Evolutionary conservation across 139 green algal species (phyloP), one percentile per base, ranked within the genome.

Genomic region (Auxenochlorella pyrenoidosa): DNA sequence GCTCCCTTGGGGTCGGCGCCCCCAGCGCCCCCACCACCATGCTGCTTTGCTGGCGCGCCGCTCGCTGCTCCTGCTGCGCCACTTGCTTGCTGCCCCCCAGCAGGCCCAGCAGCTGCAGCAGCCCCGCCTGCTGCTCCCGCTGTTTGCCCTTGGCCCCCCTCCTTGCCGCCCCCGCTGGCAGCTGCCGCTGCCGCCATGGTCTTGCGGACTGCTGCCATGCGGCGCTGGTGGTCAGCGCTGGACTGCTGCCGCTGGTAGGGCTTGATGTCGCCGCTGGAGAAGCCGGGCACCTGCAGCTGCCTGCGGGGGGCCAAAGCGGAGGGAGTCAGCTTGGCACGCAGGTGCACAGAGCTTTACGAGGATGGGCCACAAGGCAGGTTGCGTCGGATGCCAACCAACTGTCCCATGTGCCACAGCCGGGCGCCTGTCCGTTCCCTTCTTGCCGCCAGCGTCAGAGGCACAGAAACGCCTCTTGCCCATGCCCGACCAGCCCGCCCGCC

Each of bases 201-300:
- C 65, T 51, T 82, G 38, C 93, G 88, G 21, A 95, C 92, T 54
- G 86, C 87, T 3, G 90, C 87, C 32, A 85, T 81, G 28, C 90
- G 88, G 3, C 59, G 60, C 65, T 86, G 90, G 65, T 95, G 92
- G 47, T 91, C 70, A 12, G 90, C 91, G 30, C 84, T 92, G 16
- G 75, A 66, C 30, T 84, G 77, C 26, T 85, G 84, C 3, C 92
- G 82, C 41, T 77, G 85, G 73, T 95, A 95, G 13, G 87, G 85
- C 28, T 43, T 82, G 28, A 94, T 66, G 2, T 84, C 77, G 24
- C 90, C 86, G 0, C 75, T 70, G 30, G 43, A 76, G 78, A 93
- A 95, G 0, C 93, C 93, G 12, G 93, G 93, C 15, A 95, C 79
- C 28, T 91, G 81, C 5, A 95, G 41, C 36, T 92, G 83, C 89